Percentiles rank a stretch among this genome's conserved stretches.
These are phyloP conservation scores for Botrytis hyacinthi DNA, from an alignment of 2,329 filamentous ascomycete genomes.

Conservation along the genomic window DNA sequence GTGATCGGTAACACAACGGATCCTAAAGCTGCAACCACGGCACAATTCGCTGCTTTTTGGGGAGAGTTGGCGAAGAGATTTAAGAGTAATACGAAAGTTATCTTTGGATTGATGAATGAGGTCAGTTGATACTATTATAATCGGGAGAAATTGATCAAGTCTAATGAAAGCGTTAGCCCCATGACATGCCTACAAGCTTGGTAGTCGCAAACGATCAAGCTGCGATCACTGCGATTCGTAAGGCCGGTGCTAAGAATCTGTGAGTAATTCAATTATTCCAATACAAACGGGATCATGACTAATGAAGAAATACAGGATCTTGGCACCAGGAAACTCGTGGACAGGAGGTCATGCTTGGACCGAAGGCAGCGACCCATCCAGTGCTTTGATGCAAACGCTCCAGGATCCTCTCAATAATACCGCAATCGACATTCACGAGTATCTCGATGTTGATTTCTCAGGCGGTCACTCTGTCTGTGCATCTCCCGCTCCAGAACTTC, in stretches of 20 bases:
- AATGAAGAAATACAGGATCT: constrained; percentile 35
- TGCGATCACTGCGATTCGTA: constrained; percentile 47
- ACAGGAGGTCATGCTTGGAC: constrained; percentile 50
- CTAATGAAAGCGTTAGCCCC: constrained; percentile 38
- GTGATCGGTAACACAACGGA: constrained; percentile 50
- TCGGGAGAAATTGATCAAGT: not conserved
- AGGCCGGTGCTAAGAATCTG: constrained; percentile 46
- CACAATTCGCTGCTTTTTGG: constrained; percentile 50
- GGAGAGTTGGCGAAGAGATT: constrained; percentile 48
- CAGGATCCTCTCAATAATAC: constrained; percentile 49
- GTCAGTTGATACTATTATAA: constrained; percentile 17
- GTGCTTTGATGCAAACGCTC: constrained; percentile 44
- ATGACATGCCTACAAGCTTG: constrained; percentile 49
- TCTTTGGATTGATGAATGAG: constrained; percentile 50
- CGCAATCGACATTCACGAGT: constrained; percentile 52
- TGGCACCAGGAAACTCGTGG: constrained; percentile 51
- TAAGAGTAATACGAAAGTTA: constrained; percentile 47
- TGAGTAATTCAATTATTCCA: constrained; percentile 9
- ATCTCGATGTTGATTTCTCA: constrained; percentile 50
- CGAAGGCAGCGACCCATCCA: constrained; percentile 41
- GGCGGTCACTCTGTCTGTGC: constrained; percentile 45
- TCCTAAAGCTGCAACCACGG: constrained; percentile 46
- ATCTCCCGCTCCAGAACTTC: constrained; percentile 42
- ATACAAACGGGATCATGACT: not conserved
- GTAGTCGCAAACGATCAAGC: constrained; percentile 50